Conservation (phyloP, 495 filamentous ascomycete species). For the Recurvomyces mirabilis region DNA sequence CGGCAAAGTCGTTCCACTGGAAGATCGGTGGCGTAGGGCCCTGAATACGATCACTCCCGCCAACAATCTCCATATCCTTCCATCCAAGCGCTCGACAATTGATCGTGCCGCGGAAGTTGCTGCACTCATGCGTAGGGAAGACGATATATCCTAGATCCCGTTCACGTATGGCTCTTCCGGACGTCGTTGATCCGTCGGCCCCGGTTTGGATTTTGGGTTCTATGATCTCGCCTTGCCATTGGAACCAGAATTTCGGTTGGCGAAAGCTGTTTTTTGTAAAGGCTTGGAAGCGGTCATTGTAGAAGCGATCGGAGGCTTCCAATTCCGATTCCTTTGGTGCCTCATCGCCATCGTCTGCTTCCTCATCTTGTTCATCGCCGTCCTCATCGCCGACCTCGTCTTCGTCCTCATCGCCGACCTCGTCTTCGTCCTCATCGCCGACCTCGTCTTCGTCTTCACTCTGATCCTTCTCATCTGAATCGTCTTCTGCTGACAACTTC, state of each 20-base stretch:
- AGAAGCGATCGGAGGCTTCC: background rate
- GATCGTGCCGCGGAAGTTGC: background rate
- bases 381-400: background rate
- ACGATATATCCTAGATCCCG: background rate
- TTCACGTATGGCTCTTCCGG: background rate
- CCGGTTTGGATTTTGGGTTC: background rate
- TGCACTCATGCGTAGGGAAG: background rate
- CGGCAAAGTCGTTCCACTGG: too few species aligned
- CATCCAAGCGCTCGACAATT: background rate
- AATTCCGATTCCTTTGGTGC: background rate
- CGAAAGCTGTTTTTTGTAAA: background rate
- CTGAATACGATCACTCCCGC: too few species aligned
- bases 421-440: background rate
- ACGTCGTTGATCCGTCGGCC: background rate
- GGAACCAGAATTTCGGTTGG: background rate
- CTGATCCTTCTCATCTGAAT: background rate
- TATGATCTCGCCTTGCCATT: background rate
- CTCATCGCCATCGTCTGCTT: background rate
- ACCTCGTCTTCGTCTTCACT: background rate
- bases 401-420: background rate
- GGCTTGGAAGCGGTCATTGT: background rate
- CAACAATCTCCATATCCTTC: background rate
- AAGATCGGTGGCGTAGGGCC: too few species aligned
- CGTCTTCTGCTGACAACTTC: background rate
- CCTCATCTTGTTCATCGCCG: too few species aligned